Evolutionary conservation across 345 rosid genomes (phyloP), one percentile per base, ranked within the genome.

Genomic region (Rhizophora mangle): DNA sequence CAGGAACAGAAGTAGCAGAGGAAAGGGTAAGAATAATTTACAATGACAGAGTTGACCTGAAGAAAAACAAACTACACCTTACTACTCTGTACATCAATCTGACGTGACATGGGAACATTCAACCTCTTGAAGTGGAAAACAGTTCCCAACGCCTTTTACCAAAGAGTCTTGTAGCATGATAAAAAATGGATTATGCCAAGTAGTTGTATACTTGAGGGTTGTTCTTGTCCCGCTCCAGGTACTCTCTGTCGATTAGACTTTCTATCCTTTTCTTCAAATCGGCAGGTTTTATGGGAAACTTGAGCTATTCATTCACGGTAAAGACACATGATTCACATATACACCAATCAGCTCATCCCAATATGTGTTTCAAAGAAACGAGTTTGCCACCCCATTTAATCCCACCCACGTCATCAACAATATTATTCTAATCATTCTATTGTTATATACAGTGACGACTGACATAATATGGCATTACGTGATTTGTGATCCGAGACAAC

Each of bases 221-320:
- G 89, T 70, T 95, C 86, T 90, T 92, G 87, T 95, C 99, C 72
- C 99, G 82, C 88, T 95, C 99, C 79, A 95, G 82, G 87, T 95
- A 95, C 78, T 95, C 99, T 78, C 99, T 70, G 77, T 95, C 99
- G 8, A 95, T 95, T 39, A 95, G 85, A 78, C 97, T 88, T 77
- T 92, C 99, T 27, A 95, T 92, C 74, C 99, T 87, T 80, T 95
- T 95, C 97, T 95, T 95, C 86, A 95, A 77, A 81, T 95, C 99
- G 7, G 91, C 89, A 3, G 98, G 97, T 82, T 95, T 95, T 65
- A 95, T 89, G 0, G 99, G 99, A 68, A 92, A 95, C 81, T 95
- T 95, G 30, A 95, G 96, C 98, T 95, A 90, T 70, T 78, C 80
- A 75, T 27, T 27, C 39, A 70, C 67, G 67, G 51, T 73, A 65